phyloP scores from a whole-genome alignment of 2,329 filamentous ascomycete species.

The Exophiala aquamarina region DNA sequence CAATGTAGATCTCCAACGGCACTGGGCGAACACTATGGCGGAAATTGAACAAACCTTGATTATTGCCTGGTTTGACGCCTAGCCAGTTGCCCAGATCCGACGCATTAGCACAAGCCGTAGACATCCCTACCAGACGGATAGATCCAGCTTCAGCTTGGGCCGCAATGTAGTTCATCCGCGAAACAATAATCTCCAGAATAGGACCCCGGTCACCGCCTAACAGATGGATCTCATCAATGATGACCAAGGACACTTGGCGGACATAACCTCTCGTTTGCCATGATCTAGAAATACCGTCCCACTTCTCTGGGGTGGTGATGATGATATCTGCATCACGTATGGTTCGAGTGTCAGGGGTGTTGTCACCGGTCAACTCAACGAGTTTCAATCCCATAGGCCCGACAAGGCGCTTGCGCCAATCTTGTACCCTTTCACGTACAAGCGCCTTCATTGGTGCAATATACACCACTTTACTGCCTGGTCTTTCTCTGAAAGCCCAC shows the following conservation, averaged over 20 bases:
- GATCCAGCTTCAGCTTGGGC: conserved; percentile 89
- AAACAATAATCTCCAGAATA: conserved; percentile 94
- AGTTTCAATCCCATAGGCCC: conserved; percentile 81
- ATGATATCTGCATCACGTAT: conserved; percentile 97
- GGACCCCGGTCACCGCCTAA: conserved; percentile 95
- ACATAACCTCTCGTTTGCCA: conserved; percentile 99
- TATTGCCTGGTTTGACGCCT: conserved; percentile 79
- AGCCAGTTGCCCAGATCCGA: conserved; percentile 94
- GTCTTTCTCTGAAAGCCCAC: conserved; percentile 96
- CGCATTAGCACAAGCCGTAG: conserved; percentile 94
- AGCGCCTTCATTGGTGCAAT: conserved; percentile 99
- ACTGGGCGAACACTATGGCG: conserved; percentile 95
- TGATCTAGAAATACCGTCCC: conserved; percentile 98
- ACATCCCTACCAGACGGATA: conserved; percentile 95
- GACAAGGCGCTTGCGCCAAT: conserved; percentile 84
- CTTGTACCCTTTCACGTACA: conserved; percentile 91
- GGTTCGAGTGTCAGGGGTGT: conserved; percentile 92
- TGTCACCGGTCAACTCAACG: conserved; percentile 95
- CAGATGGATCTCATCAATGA: conserved; percentile 97
- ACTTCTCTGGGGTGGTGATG: conserved; percentile 98
- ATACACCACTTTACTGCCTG: conserved; percentile 96
- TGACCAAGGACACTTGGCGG: conserved; percentile 88
- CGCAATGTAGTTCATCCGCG: conserved; percentile 96
- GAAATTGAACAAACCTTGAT: conserved; percentile 79
- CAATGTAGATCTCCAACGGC: conserved; percentile 92